Conservation (phyloP, 2,329 filamentous ascomycete genomes). For the Aspergillus sp. region DNA sequence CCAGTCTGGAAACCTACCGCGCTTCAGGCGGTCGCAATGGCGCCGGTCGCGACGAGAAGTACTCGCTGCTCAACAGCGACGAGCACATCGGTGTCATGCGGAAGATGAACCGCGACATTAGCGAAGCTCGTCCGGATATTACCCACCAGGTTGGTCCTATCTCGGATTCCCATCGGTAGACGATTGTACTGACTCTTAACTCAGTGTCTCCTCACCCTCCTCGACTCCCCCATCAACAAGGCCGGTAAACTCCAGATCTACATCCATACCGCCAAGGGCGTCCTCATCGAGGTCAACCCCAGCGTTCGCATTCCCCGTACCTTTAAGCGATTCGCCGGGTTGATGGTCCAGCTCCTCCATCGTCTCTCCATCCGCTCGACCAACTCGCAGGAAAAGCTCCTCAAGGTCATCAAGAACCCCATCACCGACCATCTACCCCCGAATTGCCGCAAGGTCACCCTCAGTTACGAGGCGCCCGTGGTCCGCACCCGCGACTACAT, state of each 20-base stretch:
- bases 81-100: slow-evolving; percentile 99
- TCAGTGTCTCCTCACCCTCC: slow-evolving; percentile 91
- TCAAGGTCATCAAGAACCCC: slow-evolving; percentile 96
- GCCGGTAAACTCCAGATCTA: slow-evolving; percentile 96
- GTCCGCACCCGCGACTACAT: slow-evolving; percentile 89
- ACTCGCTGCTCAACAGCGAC: slow-evolving; percentile 95
- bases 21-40: slow-evolving; percentile 67
- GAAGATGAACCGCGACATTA: slow-evolving; percentile 99
- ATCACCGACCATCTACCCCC: slow-evolving; percentile 95
- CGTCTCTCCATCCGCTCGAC: slow-evolving; percentile 93
- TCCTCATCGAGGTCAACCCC: slow-evolving; percentile 97
- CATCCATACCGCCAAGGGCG: slow-evolving; percentile 95
- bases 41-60: slow-evolving; percentile 81
- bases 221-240: slow-evolving; percentile 98
- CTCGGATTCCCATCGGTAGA: background rate
- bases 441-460: slow-evolving; percentile 95
- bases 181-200: background rate
- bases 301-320: slow-evolving; percentile 95
- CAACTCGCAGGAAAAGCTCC: slow-evolving; percentile 93
- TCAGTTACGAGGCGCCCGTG: slow-evolving; percentile 88
- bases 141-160: slow-evolving; percentile 80
- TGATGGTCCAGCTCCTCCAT: slow-evolving; percentile 98
- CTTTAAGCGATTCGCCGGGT: slow-evolving; percentile 96
- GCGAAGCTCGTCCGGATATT: slow-evolving; percentile 94
- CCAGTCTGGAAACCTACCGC: slow-evolving; percentile 96